Conservation (phyloP, 345 rosid species). For the Populus tremula region DNA sequence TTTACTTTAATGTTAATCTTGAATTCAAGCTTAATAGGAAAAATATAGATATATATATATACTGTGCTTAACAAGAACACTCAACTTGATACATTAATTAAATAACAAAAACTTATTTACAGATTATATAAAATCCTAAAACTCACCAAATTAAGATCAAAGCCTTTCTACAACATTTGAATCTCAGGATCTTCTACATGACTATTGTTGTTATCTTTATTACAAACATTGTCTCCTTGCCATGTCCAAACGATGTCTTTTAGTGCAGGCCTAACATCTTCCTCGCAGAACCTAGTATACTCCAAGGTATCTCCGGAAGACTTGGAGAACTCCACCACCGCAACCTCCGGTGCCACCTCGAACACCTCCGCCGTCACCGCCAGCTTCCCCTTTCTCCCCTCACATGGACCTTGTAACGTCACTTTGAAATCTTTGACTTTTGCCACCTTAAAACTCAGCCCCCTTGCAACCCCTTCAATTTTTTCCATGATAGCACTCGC, state of each 20-base stretch:
- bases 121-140: not conserved
- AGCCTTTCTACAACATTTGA: not conserved
- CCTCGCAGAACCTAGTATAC: slow-evolving; percentile 28
- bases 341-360: slow-evolving; percentile 39
- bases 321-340: slow-evolving; percentile 42
- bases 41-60: too few species aligned
- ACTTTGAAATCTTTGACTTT: slow-evolving; percentile 25
- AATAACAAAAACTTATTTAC: slow-evolving; percentile 6
- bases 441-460: slow-evolving; percentile 15
- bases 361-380: slow-evolving; percentile 33
- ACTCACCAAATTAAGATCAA: not conserved
- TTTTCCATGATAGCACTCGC: slow-evolving; percentile 18
- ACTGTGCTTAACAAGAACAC: not conserved
- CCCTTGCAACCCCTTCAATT: slow-evolving; percentile 26
- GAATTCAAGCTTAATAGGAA: too few species aligned
- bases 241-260: slow-evolving; percentile 74
- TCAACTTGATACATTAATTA: not conserved
- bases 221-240: slow-evolving; percentile 65
- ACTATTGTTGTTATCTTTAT: not conserved
- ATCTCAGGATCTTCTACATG: not conserved
- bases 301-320: slow-evolving; percentile 37
- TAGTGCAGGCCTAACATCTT: slow-evolving; percentile 30
- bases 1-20: too few species aligned
- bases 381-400: slow-evolving; percentile 32
- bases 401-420: slow-evolving; percentile 12